Conservation (phyloP, 164 flowering plant genomes). For the Tetrastigma voinierianum region DNA sequence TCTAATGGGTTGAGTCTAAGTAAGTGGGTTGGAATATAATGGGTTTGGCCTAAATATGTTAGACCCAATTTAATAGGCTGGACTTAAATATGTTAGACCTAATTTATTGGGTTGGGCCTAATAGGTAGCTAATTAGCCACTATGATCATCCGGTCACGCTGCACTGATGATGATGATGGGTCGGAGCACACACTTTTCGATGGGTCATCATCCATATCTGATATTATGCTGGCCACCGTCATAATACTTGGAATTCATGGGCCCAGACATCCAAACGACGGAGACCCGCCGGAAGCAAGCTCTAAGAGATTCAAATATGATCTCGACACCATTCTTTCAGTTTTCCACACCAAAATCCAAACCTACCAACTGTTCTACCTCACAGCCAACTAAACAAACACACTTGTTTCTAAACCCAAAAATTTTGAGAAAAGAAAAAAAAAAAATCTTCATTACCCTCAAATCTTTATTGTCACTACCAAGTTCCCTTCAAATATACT, state of each 20-base stretch:
- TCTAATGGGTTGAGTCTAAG: no score
- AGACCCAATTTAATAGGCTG: no score
- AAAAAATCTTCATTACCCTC: slow-evolving; percentile 5
- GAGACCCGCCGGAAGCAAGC: slow-evolving; percentile 57
- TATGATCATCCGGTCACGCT: slow-evolving; percentile 50
- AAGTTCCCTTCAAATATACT: background rate
- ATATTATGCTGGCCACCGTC: slow-evolving; percentile 57
- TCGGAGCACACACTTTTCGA: slow-evolving; percentile 42
- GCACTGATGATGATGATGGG: slow-evolving; percentile 41
- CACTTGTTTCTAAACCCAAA: background rate
- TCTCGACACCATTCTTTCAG: slow-evolving; percentile 44
- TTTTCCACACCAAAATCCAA: no score
- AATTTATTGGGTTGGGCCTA: no score
- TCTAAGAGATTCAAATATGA: slow-evolving; percentile 69
- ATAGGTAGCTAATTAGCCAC: slow-evolving; percentile 76
- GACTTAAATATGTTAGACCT: no score
- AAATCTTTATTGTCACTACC: background rate
- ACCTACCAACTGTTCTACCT: no score
- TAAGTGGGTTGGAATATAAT: no score
- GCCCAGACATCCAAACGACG: slow-evolving; percentile 47
- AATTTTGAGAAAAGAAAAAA: background rate
- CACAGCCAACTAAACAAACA: background rate
- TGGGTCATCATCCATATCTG: slow-evolving; percentile 54
- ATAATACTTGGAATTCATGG: slow-evolving; percentile 52
- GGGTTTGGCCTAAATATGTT: no score